phyloP scores from a whole-genome alignment of 805 yeast species.

The Clavispora asparagi region DNA sequence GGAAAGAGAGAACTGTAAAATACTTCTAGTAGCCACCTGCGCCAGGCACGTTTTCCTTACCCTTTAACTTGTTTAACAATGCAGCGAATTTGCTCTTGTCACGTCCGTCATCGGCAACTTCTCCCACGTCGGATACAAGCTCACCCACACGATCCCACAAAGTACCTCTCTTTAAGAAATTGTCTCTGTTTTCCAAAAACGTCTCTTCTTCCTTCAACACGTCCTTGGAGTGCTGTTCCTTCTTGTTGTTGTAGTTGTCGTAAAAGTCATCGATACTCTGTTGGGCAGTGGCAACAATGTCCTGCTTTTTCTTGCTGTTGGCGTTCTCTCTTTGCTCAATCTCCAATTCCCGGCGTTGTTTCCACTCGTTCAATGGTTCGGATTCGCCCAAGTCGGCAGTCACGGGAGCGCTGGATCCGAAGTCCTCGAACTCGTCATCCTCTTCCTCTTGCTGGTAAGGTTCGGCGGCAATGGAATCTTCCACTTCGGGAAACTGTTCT shows the following conservation, averaged over 20 bases:
- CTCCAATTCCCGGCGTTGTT: slow-evolving; percentile 71
- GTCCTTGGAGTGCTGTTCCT: slow-evolving; percentile 60
- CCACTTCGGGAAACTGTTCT: slow-evolving; percentile 60
- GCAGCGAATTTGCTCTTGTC: slow-evolving; percentile 71
- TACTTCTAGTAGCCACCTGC: slow-evolving; percentile 53
- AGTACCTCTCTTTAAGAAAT: slow-evolving; percentile 39
- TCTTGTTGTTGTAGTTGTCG: slow-evolving; percentile 82
- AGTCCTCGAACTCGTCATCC: slow-evolving; percentile 41
- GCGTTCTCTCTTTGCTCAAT: slow-evolving; percentile 74
- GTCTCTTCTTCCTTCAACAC: slow-evolving; percentile 65
- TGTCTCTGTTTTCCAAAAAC: slow-evolving; percentile 70
- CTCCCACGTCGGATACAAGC: slow-evolving; percentile 44
- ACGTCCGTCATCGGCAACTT: slow-evolving; percentile 39
- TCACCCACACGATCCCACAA: slow-evolving; percentile 59
- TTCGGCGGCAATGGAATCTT: slow-evolving; percentile 17
- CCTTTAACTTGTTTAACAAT: slow-evolving; percentile 59
- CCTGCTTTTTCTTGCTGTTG: slow-evolving; percentile 57
- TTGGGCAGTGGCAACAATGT: slow-evolving; percentile 69
- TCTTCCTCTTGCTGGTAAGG: slow-evolving; percentile 18
- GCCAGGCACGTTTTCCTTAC: slow-evolving; percentile 70
- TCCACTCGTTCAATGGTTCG: slow-evolving; percentile 63
- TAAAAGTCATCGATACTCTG: slow-evolving; percentile 87
- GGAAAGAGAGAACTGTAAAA: not conserved
- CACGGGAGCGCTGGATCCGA: slow-evolving; percentile 13
- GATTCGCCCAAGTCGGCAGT: slow-evolving; percentile 40